These are phyloP conservation scores for Candida lessepsii DNA, from an alignment of 805 yeast genomes.

Conservation along the genomic window DNA sequence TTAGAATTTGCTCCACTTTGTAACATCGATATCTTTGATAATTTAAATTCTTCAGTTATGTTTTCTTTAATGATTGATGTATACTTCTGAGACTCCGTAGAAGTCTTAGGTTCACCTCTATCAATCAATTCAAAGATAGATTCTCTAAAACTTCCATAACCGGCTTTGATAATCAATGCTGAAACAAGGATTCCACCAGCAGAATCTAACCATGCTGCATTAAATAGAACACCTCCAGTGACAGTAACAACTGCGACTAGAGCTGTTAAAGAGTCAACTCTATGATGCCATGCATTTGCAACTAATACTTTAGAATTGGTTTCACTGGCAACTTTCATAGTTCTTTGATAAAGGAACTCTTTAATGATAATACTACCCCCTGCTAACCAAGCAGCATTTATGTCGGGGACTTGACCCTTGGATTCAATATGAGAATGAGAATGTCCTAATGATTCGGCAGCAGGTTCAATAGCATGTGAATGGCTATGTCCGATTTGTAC, in stretches of 20 bases:
- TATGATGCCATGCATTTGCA: constrained; percentile 99
- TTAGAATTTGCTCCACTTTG: constrained; percentile 60
- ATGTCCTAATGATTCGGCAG: constrained; percentile 17
- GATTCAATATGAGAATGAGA: constrained; percentile 22
- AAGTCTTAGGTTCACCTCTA: constrained; percentile 53
- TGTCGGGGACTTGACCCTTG: constrained; percentile 42
- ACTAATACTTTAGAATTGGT: constrained; percentile 84
- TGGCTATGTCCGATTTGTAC: constrained; percentile 54
- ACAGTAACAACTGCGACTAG: constrained; percentile 87
- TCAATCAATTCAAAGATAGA: constrained; percentile 80
- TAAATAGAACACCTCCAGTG: constrained; percentile 75
- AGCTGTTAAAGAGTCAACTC: constrained; percentile 91
- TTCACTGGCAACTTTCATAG: constrained; percentile 72
- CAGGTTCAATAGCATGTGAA: constrained; percentile 34
- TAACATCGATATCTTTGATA: constrained; percentile 47
- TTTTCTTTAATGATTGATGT: constrained; percentile 37
- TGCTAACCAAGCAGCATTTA: constrained; percentile 97
- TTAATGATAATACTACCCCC: constrained; percentile 82
- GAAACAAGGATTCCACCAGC: constrained; percentile 91
- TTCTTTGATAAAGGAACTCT: constrained; percentile 83
- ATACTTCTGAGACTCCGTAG: constrained; percentile 47
- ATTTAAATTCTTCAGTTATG: constrained; percentile 24
- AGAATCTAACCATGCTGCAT: constrained; percentile 84
- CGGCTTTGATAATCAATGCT: constrained; percentile 77
- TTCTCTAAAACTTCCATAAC: constrained; percentile 66